Evolutionary conservation across 306 rosid genomes (phyloP).

Genomic region (Inga leiocalycina): DNA sequence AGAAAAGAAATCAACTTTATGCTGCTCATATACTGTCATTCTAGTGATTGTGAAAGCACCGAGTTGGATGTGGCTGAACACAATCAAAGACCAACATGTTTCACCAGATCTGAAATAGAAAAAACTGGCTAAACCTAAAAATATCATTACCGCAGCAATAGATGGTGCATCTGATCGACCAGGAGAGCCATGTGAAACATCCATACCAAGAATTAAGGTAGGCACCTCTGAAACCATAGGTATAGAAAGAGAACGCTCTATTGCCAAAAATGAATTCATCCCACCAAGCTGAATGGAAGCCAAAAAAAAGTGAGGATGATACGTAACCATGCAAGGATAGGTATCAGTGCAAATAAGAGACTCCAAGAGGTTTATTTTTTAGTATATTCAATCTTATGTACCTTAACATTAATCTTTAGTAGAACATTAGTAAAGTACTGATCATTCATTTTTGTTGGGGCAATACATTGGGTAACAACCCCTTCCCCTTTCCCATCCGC

Average conservation of each 20-base stretch:
- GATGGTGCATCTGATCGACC: slow-evolving; percentile 46
- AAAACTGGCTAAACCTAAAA: not conserved
- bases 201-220: slow-evolving; percentile 58
- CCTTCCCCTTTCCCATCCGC: slow-evolving; percentile 22
- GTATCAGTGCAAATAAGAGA: not conserved
- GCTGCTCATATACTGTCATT: too few relatives aligned
- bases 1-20: too few relatives aligned
- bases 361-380: not conserved
- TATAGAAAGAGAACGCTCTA: slow-evolving; percentile 28
- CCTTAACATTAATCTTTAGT: slow-evolving; percentile 59
- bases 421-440: slow-evolving; percentile 54
- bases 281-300: slow-evolving; percentile 47
- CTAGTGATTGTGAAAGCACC: not conserved
- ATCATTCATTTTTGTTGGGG: slow-evolving; percentile 45
- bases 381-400: slow-evolving; percentile 3
- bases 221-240: slow-evolving; percentile 40
- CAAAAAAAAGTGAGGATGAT: slow-evolving; percentile 12
- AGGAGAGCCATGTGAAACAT: slow-evolving; percentile 61
- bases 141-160: slow-evolving; percentile 54
- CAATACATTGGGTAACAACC: slow-evolving; percentile 51
- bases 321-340: not conserved
- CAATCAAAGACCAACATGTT: not conserved
- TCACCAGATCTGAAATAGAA: not conserved
- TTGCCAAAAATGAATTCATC: slow-evolving; percentile 40
- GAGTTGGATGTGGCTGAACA: not conserved